Evolutionary conservation across 1,284 basidiomycete species (phyloP).

Genomic region (Microbotryomycetes sp.): DNA sequence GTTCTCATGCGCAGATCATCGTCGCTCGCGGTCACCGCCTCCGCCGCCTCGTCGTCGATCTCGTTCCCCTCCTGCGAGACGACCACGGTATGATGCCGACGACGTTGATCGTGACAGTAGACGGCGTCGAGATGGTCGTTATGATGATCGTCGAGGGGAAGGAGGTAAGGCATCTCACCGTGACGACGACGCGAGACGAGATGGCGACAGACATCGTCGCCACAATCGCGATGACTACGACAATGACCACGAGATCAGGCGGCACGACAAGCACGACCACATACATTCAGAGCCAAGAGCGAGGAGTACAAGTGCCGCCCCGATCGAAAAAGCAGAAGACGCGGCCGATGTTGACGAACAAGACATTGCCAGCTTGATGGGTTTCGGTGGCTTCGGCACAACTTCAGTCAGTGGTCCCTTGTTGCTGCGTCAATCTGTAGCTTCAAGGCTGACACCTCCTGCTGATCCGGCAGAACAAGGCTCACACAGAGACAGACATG

Average conservation of each 20-base stretch:
- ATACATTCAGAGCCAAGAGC: background rate
- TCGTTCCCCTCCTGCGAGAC: background rate
- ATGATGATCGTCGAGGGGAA: background rate
- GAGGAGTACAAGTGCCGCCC: background rate
- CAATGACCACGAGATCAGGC: background rate
- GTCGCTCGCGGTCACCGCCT: background rate
- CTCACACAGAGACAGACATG: conserved; percentile 51
- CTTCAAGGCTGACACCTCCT: background rate
- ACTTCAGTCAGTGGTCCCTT: conserved; percentile 62
- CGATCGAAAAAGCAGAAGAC: conserved; percentile 46
- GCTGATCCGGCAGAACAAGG: conserved; percentile 53
- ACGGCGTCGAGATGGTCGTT: no score
- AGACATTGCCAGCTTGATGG: conserved; percentile 86
- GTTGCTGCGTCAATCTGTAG: no score
- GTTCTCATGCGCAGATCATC: conserved; percentile 2
- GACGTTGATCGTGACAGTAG: conserved; percentile 5
- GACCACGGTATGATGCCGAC: conserved; percentile 1
- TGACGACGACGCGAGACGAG: background rate
- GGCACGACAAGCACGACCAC: background rate
- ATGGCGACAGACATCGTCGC: background rate
- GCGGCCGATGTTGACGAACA: conserved; percentile 58
- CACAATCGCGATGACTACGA: background rate
- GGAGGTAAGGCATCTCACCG: background rate
- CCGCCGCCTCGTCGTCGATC: background rate
- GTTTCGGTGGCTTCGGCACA: conserved; percentile 75